phyloP scores from a whole-genome alignment of 441 rosid species.

The Hura crepitans region DNA sequence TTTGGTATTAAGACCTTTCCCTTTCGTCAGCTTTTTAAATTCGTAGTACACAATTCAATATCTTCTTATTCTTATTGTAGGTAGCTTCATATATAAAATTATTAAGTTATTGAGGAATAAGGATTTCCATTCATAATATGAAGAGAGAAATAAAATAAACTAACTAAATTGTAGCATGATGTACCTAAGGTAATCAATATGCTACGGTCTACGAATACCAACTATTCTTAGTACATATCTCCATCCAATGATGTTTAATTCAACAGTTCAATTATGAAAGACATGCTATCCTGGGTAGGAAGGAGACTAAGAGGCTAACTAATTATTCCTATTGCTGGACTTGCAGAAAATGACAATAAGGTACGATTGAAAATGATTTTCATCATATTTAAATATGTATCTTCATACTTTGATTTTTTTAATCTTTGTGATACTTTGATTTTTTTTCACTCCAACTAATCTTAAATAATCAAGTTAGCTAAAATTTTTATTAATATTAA shows the following conservation, averaged over 20 bases:
- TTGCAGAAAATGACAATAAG: constrained; percentile 16
- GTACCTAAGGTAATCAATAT: background rate
- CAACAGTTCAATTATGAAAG: constrained; percentile 17
- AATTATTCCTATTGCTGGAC: constrained; percentile 5
- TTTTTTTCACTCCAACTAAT: too few relatives aligned
- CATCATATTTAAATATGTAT: too few relatives aligned
- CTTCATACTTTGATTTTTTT: too few relatives aligned
- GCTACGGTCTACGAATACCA: background rate
- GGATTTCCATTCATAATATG: background rate
- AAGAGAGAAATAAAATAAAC: background rate
- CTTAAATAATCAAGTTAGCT: too few relatives aligned
- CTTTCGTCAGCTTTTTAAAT: background rate
- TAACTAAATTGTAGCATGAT: background rate
- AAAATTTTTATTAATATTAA: too few relatives aligned
- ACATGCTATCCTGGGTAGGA: constrained; percentile 2
- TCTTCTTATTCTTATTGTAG: background rate
- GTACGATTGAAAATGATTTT: constrained; percentile 6
- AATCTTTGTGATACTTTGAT: too few relatives aligned
- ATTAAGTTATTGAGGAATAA: background rate
- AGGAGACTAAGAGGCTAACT: constrained; percentile 10
- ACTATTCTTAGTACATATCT: background rate
- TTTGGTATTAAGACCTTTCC: background rate
- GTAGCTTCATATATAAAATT: background rate
- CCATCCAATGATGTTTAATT: constrained; percentile 5
- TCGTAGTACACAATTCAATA: background rate